Evolutionary conservation across 2,329 filamentous ascomycete genomes (phyloP), one percentile per base, ranked within the genome.

Genomic region (Chaetomium globosum): DNA sequence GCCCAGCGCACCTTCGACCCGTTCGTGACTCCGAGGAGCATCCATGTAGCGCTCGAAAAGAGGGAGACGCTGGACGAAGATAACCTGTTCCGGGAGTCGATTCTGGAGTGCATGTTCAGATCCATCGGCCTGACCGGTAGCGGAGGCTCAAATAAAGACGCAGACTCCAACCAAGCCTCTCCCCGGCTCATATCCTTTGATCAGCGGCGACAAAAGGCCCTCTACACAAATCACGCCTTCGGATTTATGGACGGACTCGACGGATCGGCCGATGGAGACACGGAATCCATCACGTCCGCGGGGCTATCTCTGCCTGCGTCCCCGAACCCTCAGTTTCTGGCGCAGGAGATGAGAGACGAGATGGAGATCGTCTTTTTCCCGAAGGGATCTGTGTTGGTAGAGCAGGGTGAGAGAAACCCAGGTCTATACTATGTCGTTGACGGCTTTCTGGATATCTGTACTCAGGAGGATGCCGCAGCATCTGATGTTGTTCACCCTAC

Each of bases 291-390:
- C 71, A 87, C 91, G 30, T 94, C 91, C 1, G 85, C 87, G 4
- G 87, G 87, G 0, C 81, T 88, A 55, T 86, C 86, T 3, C 82
- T 86, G 51, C 78, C 80, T 39, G 83, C 84, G 3, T 84, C 86
- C 0, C 86, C 87, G 0, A 91, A 88, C 69, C 84, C 88, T 0
- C 82, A 92, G 61, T 78, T 82, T 3, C 79, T 94, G 5, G 85
- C 87, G 4, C 87, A 92, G 65, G 94, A 98, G 67, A 85, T 98
- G 78, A 90, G 89, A 68, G 89, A 96, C 68, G 95, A 99, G 61
- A 87, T 98, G 2, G 95, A 99, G 74, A 97, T 99, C 69, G 95
- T 99, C 6, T 98, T 91, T 79, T 99, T 99, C 70, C 94, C 93
- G 0, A 92, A 98, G 75, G 93, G 91, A 2, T 94, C 95, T 1